Evolutionary conservation across 805 yeast genomes (phyloP), one percentile per base, ranked within the genome.

Genomic region (Pichia kluyveri): DNA sequence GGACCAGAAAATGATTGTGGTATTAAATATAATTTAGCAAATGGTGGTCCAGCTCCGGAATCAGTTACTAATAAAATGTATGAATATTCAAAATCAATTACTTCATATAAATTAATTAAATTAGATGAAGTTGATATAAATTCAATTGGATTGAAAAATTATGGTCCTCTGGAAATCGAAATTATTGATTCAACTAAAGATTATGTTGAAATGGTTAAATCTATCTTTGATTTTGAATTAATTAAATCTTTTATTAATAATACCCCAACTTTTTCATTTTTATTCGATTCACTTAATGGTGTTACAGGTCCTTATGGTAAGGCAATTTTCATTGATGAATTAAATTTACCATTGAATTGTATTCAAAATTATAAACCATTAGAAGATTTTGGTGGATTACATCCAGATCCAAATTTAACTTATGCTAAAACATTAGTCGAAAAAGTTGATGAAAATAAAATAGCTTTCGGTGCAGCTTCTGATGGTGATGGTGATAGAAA

Each of bases 401-500:
- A 91, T 66, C 99, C 99, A 19, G 99, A 91, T 69, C 99, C 99
- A 55, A 91, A 91, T 70, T 76, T 91, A 66, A 90, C 97, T 14
- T 91, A 93, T 62, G 99, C 98, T 11, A 79, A 76, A 51, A 80
- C 96, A 18, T 73, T 91, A 54, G 99, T 91, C 19, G 83, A 79
- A 34, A 76, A 76, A 54, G 99, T 91, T n/a, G 97, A 93, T 61
- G 62, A 67, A 19, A 85, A 85, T 50, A 69, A 79, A 50, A 86
- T 90, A 55, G 86, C 91, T 8, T 91, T 91, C 64, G 99, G 99
- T 54, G 98, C 98, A 38, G 98, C 98, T 9, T 85, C 96, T n/a
- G 99, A 88, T 63, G 99, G 99, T 67, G 99, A 91, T 60, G 99
- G 99, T 66, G 99, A 91, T 65, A 81, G 99, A 70, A 91, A 91